Evolutionary conservation across 1,139 yeast genomes (phyloP), one percentile per base, ranked within the genome.

Genomic region (Protomyces lactucae-debilis): DNA sequence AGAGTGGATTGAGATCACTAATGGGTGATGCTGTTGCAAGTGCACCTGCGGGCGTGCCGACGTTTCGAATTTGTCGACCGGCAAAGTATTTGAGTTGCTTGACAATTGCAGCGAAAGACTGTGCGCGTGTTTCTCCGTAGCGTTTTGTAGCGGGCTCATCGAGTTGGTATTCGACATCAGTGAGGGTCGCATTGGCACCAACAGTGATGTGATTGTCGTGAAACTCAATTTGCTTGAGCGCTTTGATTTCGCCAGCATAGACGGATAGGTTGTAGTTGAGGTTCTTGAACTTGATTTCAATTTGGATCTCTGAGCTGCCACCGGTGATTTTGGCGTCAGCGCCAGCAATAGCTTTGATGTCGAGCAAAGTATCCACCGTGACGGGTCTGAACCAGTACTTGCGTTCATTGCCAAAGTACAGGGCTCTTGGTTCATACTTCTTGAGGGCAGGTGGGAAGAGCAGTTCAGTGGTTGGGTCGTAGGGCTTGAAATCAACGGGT

Each of bases 11-110:
- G 70, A 79, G 68, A 67, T 79, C 82, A 1, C 82, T 77, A 65
- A 79, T 79, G 35, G 82, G 82, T n/a, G 81, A 78, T 0, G 82
- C 82, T 2, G 82, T 79, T 14, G 79, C 81, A 55, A 79, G 77
- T 48, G 78, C 78, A 36, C 82, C 82, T 0, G 82, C 81, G 0
- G 82, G 79, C 5, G 81, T 79, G 14, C 81, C 82, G 6, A 78
- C 82, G 66, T 79, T 79, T 59, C 82, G 74, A 60, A 79, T 78
- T 67, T 80, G 82, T 35, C 81, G 73, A 1, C 82, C 82, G 0
- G 82, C 82, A 70, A 79, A 79, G 67, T 76, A 75, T 69, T 78
- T 78, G 60, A 79, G 72, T 68, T 79, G 82, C 36, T 74, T 71
- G n/a, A 75, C 72, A 46, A 79, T 76, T 18, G 77, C 77, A 18